Conservation (phyloP, 441 rosid genomes). For the Gossypium gossypioides region DNA sequence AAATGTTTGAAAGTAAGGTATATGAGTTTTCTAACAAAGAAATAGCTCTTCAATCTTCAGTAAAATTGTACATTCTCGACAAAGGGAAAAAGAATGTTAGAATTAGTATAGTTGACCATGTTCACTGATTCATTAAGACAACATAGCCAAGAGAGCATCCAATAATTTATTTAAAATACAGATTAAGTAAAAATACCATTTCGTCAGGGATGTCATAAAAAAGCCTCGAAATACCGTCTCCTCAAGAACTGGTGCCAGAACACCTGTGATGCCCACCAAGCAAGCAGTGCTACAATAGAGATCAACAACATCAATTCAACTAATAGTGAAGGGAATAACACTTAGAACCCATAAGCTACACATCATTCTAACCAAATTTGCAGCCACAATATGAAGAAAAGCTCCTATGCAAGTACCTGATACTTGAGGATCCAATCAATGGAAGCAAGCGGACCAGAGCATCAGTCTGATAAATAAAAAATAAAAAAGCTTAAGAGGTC, state of each 20-base stretch:
- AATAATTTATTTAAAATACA: constrained; percentile 8
- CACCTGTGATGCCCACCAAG: constrained; percentile 70
- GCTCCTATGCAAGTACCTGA: constrained; percentile 23
- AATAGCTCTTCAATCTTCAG: not conserved
- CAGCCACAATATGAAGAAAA: not conserved
- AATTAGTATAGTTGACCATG: not conserved
- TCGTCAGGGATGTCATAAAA: constrained; percentile 78
- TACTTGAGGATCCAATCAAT: constrained; percentile 40
- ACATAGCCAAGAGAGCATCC: not conserved
- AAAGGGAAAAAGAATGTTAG: not conserved
- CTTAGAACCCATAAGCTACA: not conserved
- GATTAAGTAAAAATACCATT: constrained; percentile 43
- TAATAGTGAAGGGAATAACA: not conserved
- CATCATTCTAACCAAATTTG: not conserved
- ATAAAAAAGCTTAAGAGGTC: not conserved
- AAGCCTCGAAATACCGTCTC: constrained; percentile 91
- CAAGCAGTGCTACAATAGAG: constrained; percentile 58
- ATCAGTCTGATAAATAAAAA: constrained; percentile 29
- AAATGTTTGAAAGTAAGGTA: not conserved
- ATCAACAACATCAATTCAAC: not conserved
- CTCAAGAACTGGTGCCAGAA: constrained; percentile 86
- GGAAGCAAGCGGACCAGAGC: constrained; percentile 42
- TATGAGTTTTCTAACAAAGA: not conserved
- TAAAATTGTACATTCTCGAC: not conserved
- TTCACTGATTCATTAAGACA: not conserved